Evolutionary conservation across 192 early-diverging fungal genomes (phyloP).

Genomic region (Dissophora globulifera): DNA sequence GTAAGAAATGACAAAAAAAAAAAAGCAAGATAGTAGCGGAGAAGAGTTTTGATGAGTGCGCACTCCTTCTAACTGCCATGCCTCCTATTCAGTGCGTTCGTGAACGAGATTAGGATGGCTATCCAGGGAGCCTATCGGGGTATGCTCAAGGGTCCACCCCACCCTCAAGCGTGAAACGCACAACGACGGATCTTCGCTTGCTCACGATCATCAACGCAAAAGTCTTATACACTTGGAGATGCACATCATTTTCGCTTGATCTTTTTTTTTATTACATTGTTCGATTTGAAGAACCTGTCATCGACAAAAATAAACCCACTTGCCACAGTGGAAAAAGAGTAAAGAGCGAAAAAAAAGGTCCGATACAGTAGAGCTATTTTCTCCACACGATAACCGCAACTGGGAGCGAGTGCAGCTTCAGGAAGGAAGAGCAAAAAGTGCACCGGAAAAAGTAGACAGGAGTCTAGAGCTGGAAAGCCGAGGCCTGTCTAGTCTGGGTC

Average conservation of each 20-base stretch:
- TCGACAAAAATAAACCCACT: no score
- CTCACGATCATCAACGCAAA: no score
- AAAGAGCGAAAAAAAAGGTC: no score
- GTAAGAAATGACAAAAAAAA: no score
- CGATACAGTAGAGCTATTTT: no score
- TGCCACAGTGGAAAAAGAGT: no score
- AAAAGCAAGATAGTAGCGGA: no score
- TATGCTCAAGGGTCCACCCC: neutral
- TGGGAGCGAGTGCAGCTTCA: neutral
- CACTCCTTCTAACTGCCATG: neutral
- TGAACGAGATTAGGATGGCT: conserved; percentile 15
- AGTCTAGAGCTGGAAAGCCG: conserved; percentile 27
- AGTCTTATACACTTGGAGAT: neutral
- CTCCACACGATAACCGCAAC: neutral
- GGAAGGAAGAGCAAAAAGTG: neutral
- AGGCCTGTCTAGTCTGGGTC: neutral
- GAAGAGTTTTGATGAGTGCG: no score
- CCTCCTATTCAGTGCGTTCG: conserved; percentile 8
- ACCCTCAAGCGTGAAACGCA: neutral
- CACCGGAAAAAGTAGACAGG: neutral
- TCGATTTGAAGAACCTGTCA: no score
- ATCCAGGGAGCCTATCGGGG: conserved; percentile 7
- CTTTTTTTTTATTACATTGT: neutral
- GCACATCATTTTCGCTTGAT: neutral
- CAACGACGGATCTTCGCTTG: no score